Percentiles rank a stretch among this genome's conserved stretches.
Conservation (phyloP, 1,139 yeast species). For the Protomyces lactucae-debilis region DNA sequence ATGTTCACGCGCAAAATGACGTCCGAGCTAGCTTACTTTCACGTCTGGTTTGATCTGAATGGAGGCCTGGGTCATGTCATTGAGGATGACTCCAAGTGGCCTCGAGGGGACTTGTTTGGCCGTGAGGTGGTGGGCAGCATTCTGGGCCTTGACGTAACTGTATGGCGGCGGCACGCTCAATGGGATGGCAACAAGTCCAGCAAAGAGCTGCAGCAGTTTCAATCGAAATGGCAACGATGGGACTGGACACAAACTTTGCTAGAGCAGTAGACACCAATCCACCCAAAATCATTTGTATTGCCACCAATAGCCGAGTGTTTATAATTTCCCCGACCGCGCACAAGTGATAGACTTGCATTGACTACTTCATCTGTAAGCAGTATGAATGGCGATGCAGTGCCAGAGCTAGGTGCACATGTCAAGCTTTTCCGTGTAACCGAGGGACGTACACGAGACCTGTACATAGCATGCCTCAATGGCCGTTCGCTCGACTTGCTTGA, state of each 20-base stretch:
- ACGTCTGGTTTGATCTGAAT: slow-evolving; percentile 47
- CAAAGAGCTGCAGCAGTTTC: slow-evolving; percentile 34
- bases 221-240: slow-evolving; percentile 36
- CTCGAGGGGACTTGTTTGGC: slow-evolving; percentile 46
- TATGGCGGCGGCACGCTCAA: slow-evolving; percentile 37
- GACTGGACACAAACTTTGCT: slow-evolving; percentile 38
- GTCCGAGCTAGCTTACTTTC: slow-evolving; percentile 49
- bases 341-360: too few species aligned
- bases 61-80: slow-evolving; percentile 53
- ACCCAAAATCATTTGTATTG: not conserved
- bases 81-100: slow-evolving; percentile 45
- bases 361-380: too few species aligned
- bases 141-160: slow-evolving; percentile 40
- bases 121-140: slow-evolving; percentile 48
- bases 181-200: slow-evolving; percentile 38
- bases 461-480: not conserved
- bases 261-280: not conserved
- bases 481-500: not conserved
- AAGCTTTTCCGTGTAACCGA: not conserved
- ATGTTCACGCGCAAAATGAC: slow-evolving; percentile 45
- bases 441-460: not conserved
- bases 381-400: not conserved
- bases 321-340: too few species aligned
- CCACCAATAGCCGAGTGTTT: not conserved
- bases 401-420: not conserved